Base-by-base conservation (phyloP, 2,329 filamentous ascomycete genomes). In the Beauveria caledonica region DNA sequence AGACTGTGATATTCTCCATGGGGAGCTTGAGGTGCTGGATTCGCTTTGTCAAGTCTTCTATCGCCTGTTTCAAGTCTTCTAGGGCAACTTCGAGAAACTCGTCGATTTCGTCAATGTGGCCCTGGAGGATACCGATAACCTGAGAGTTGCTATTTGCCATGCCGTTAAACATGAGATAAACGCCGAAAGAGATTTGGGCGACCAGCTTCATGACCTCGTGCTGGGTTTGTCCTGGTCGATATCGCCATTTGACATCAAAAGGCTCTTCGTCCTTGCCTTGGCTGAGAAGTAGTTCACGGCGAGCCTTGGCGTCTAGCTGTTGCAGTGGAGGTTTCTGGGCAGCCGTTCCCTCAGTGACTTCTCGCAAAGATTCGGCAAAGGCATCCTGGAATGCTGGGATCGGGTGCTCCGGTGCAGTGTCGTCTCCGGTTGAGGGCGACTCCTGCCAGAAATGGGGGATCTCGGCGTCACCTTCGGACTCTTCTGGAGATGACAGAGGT, bases 31-130 rank as follows among this genome's bases (percentile, higher is more conserved):
- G 78, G 70, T 89, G 88, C 62, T 88, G 86, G 63, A 95, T 86
- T 25, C 93, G 86, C 63, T 90, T 88, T 60, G 84, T 82, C 64
- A 97, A 86, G 70, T 97, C 94, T 62, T 85, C 79, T 49, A 86
- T 83, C 5, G 92, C 90, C 57, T 92, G 78, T 50, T 88, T 83
- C 56, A 97, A 86, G 70, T 97, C 93, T 67, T 96, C 92, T 48
- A 90, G 84, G 0, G 90, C 89, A 19, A 89, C 85, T 72, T 96
- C 90, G 39, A 97, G 78, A 68, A 96, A 97, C 67, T 88, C 87
- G 73, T 97, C 94, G 33, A 97, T 85, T 72, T 97, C 93, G 69
- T 96, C 90, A 63, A 97, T 94, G 72, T 97, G 93, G 15, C 85
- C 86, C 69, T 97, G 91, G 60, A 97, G 79, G 58, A 97, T 97